Percentiles rank a stretch among this genome's conserved stretches.
phyloP scores from a whole-genome alignment of 768 basidiomycete genomes.

The Mycena rebaudengoi region DNA sequence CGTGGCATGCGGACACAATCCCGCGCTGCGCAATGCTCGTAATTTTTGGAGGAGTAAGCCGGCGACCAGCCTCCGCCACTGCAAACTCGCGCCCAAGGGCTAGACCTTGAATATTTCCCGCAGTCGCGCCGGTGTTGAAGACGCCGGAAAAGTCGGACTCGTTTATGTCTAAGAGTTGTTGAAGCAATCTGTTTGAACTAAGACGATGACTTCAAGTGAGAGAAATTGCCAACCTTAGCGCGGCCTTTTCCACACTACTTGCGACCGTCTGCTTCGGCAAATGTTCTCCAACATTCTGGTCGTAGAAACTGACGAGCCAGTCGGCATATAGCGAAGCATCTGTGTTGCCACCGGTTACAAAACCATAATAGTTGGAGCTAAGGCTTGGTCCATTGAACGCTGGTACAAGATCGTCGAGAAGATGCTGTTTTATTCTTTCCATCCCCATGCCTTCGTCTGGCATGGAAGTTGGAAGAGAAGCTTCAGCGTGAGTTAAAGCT shows the following conservation, averaged over 20 bases:
- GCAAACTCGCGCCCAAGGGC: conserved; percentile 19
- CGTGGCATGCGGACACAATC: conserved; percentile 3
- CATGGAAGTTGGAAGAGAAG: conserved; percentile 9
- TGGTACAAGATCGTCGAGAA: conserved; percentile 16
- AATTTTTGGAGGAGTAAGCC: not conserved
- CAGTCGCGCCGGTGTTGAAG: conserved; percentile 23
- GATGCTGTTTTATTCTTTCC: conserved; percentile 14
- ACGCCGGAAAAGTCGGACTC: conserved; percentile 8
- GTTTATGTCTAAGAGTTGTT: conserved; percentile 17
- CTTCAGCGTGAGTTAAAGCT: conserved; percentile 12
- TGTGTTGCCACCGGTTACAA: conserved; percentile 16
- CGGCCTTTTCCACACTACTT: conserved; percentile 4
- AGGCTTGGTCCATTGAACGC: conserved; percentile 14
- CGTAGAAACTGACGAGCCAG: conserved; percentile 11
- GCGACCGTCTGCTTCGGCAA: conserved; percentile 10
- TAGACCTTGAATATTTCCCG: conserved; percentile 18
- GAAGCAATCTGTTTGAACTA: conserved; percentile 12
- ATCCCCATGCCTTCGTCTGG: conserved; percentile 21
- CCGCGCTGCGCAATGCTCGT: conserved; percentile 20
- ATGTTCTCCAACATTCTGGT: conserved; percentile 20
- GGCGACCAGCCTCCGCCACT: conserved; percentile 21
- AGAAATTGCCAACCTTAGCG: conserved; percentile 5
- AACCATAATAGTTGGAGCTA: conserved; percentile 23
- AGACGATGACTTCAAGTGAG: not conserved
- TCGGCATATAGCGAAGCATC: conserved; percentile 19